Evolutionary conservation across 306 rosid genomes (phyloP), one percentile per base, ranked within the genome.

Genomic region (Sindora glabra): DNA sequence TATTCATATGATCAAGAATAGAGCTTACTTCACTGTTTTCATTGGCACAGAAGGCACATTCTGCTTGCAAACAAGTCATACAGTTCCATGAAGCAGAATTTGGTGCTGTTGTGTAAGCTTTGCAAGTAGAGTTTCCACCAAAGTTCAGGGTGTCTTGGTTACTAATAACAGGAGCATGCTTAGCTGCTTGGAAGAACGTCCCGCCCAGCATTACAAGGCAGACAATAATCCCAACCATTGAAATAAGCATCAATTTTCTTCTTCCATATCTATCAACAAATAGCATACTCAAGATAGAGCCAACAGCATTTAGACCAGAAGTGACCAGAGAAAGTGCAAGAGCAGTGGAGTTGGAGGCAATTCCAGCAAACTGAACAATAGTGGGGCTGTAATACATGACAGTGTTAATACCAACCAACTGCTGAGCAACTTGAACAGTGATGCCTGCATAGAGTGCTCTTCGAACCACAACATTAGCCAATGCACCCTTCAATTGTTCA

Each of bases 331-430:
- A 91, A 24, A 87, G 89, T 13, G 89, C 89, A 12, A 91, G 72
- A 7, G 95, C 96, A 0, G 85, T 86, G 27, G 76, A 77, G 39
- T 87, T 87, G 13, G 91, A 83, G 50, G 95, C 91, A 21, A 77
- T 81, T 21, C 97, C 97, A 0, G 96, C 95, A 36, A 90, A 79
- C 45, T 90, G 97, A 65, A 90, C 84, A 4, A 90, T 85, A 15
- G 85, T 87, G n/a, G 96, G 97, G 29, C 89, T 83, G 87, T 90
- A 87, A 46, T 87, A 90, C 96, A 87, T 81, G 66, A 90, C 97
- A 0, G 96, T 83, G 38, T 87, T 90, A 27, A 90, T 90, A 6
- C 96, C 97, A 3, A 84, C 92, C 54, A 85, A 77, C 51, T 91
- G 96, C 70, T 91, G 96, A 21, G 76, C 75, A 36, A 91, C 89